Conservation (phyloP, 2,329 filamentous ascomycete species). For the Trichoderma polysporum region DNA sequence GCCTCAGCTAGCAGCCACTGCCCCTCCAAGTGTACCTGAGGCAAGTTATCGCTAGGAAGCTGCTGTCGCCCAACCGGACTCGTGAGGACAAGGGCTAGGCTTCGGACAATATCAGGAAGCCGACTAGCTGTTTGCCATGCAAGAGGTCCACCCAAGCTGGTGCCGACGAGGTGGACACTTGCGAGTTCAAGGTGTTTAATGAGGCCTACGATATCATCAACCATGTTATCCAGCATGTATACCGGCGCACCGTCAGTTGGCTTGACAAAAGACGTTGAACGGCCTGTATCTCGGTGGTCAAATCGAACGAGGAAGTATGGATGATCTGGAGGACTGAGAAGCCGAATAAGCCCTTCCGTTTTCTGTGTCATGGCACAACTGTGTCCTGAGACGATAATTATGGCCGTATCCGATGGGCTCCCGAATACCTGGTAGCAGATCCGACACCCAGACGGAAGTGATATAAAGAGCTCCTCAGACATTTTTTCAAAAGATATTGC, state of each 20-base stretch:
- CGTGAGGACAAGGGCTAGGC: neutral
- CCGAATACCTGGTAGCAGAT: slow-evolving; percentile 7
- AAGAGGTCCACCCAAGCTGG: neutral
- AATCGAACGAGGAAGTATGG: neutral
- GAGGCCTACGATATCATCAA: neutral
- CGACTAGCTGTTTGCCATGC: slow-evolving; percentile 4
- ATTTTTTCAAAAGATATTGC: neutral
- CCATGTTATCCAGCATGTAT: neutral
- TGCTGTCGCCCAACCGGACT: slow-evolving; percentile 1
- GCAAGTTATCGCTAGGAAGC: neutral
- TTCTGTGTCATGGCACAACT: slow-evolving; percentile 5
- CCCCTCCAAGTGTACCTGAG: neutral
- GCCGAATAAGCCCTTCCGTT: neutral
- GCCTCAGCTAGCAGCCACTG: slow-evolving; percentile 1
- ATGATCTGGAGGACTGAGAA: neutral
- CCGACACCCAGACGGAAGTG: neutral
- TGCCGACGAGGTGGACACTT: neutral
- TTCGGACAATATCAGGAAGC: neutral
- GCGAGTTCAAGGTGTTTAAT: neutral
- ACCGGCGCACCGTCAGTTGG: neutral
- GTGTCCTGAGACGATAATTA: neutral
- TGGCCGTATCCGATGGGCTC: neutral
- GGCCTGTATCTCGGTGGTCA: neutral
- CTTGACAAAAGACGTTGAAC: neutral
- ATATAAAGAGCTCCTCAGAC: neutral